These are phyloP conservation scores for Davidsoniella eucalypti DNA, from an alignment of 2,329 filamentous ascomycete genomes.

Conservation along the genomic window DNA sequence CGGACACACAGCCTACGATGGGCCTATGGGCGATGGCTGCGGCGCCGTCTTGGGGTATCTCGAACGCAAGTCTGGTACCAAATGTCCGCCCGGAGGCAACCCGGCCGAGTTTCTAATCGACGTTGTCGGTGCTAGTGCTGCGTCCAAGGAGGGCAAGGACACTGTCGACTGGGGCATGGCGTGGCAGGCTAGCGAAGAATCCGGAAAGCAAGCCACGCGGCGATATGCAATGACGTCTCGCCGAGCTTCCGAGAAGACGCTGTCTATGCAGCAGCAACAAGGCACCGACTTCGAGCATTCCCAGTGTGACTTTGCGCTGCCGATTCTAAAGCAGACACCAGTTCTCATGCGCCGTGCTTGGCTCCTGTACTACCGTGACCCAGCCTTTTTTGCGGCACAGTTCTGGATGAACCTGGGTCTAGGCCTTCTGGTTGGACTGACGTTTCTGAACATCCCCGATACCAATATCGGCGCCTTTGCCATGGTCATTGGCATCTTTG, in stretches of 20 bases:
- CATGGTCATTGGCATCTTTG: neutral
- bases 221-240: no score
- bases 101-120: conserved; percentile 64
- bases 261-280: no score
- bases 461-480: neutral
- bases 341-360: neutral
- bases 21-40: conserved; percentile 39
- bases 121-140: conserved; percentile 21
- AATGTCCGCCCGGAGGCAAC: conserved; percentile 45
- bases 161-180: neutral
- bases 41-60: conserved; percentile 46
- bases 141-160: neutral
- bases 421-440: neutral
- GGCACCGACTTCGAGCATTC: neutral
- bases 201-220: no score
- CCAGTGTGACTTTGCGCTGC: neutral
- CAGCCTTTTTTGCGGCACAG: neutral
- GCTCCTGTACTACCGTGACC: conserved; percentile 2
- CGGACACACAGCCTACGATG: conserved; percentile 51
- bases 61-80: conserved; percentile 40
- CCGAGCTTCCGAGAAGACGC: no score
- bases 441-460: neutral
- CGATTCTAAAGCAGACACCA: neutral
- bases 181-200: neutral
- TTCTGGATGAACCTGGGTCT: neutral